These are phyloP conservation scores for Lecanicillium sp. DNA, from an alignment of 2,329 filamentous ascomycete species.

Conservation along the genomic window DNA sequence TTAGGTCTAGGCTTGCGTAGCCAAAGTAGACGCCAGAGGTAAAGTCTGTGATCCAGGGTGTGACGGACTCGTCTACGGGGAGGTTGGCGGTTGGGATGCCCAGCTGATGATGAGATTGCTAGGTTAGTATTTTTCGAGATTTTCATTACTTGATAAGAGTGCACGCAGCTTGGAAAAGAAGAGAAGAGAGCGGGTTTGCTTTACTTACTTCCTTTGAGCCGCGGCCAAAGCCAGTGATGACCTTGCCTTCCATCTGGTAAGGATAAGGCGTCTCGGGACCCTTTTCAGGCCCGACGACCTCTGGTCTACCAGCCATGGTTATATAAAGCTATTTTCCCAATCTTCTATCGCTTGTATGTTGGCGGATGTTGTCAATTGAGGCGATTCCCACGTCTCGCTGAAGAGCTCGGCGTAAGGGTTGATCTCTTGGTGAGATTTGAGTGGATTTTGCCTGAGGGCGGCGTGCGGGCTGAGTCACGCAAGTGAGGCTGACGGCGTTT, in stretches of 20 bases:
- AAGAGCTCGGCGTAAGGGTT: too few species aligned
- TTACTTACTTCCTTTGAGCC: conserved; percentile 75
- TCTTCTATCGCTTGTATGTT: too few species aligned
- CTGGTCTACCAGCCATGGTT: conserved; percentile 46
- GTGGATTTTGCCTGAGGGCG: too few species aligned
- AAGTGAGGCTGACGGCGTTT: too few species aligned
- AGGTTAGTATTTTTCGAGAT: too few species aligned
- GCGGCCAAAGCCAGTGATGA: conserved; percentile 88
- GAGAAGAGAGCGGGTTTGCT: neutral
- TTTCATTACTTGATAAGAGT: neutral
- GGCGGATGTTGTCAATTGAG: too few species aligned
- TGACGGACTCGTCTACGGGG: conserved; percentile 54
- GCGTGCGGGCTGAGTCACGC: too few species aligned
- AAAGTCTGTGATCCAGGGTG: conserved; percentile 53
- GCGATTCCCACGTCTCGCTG: too few species aligned
- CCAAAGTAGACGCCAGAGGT: conserved; percentile 89
- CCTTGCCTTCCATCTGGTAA: conserved; percentile 71
- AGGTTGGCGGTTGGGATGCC: conserved; percentile 97
- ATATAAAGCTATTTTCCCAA: too few species aligned
- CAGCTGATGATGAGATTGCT: conserved; percentile 44
- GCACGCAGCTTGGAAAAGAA: neutral
- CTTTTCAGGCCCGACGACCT: conserved; percentile 61
- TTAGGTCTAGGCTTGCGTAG: conserved; percentile 66
- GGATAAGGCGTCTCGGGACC: conserved; percentile 77
- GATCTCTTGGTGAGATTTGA: too few species aligned